Conservation (phyloP, 768 basidiomycete genomes). For the Hortiboletus flavorubellus region DNA sequence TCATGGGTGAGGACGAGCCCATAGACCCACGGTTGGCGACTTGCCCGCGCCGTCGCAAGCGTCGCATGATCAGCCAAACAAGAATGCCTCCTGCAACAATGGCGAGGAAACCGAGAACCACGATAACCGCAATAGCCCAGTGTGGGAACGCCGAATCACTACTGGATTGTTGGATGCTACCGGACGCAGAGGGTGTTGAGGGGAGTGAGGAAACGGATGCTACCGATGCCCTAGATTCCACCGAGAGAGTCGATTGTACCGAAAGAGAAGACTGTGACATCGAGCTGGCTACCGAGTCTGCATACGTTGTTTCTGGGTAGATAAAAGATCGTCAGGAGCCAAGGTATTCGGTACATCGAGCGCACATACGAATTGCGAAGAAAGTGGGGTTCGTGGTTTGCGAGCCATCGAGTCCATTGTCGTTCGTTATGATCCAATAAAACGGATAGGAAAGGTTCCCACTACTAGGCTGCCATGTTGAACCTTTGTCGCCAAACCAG, state of each 20-base stretch:
- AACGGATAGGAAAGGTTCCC: conserved; percentile 62
- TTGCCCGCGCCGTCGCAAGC: conserved; percentile 51
- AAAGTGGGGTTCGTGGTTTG: conserved; percentile 70
- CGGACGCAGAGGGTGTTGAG: conserved; percentile 30
- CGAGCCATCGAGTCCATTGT: conserved; percentile 53
- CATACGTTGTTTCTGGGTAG: conserved; percentile 65
- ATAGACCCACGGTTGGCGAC: conserved; percentile 68
- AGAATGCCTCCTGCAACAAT: conserved; percentile 67
- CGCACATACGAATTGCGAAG: conserved; percentile 72
- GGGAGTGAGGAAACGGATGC: conserved; percentile 32
- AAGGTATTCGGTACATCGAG: background rate
- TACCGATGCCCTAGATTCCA: conserved; percentile 33
- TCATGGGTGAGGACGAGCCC: conserved; percentile 82
- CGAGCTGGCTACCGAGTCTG: conserved; percentile 62
- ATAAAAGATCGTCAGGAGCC: conserved; percentile 8
- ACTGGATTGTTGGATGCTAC: conserved; percentile 44
- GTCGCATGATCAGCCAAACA: conserved; percentile 69
- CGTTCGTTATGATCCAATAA: conserved; percentile 75
- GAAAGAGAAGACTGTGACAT: conserved; percentile 41
- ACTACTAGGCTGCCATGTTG: conserved; percentile 40
- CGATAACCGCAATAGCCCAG: conserved; percentile 92
- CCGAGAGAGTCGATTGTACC: conserved; percentile 31
- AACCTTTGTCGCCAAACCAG: conserved; percentile 64
- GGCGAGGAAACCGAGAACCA: conserved; percentile 81
- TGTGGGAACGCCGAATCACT: conserved; percentile 58